Percentiles rank a stretch among this genome's conserved stretches.
phyloP scores from a whole-genome alignment of 768 basidiomycete genomes.

The Trichaptum fuscoviolaceum region DNA sequence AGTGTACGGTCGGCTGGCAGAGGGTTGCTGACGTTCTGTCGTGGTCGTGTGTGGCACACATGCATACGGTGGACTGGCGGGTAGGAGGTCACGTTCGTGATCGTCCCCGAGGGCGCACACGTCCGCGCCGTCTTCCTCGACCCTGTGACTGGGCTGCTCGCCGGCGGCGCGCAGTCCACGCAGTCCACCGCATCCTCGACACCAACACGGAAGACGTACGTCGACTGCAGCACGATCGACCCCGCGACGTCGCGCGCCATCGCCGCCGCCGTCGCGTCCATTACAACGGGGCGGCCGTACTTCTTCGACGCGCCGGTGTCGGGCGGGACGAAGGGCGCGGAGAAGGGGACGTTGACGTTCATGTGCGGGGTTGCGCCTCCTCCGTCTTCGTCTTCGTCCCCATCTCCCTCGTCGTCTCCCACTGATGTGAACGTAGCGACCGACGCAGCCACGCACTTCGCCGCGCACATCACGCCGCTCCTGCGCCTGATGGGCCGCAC shows the following conservation, averaged over 20 bases:
- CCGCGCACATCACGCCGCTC: not conserved
- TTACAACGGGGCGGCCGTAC: too few species aligned
- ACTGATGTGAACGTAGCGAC: too few species aligned
- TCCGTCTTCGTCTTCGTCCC: too few species aligned
- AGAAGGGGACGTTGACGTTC: not conserved
- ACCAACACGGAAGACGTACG: not conserved
- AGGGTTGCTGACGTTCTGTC: too few species aligned
- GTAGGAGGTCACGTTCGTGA: constrained; percentile 9
- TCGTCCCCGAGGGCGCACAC: constrained; percentile 11
- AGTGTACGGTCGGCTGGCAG: not conserved
- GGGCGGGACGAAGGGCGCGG: not conserved
- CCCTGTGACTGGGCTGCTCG: constrained; percentile 10
- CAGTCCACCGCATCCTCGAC: not conserved
- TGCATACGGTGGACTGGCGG: too few species aligned
- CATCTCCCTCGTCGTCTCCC: too few species aligned
- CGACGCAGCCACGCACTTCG: too few species aligned
- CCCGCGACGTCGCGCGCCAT: constrained; percentile 10
- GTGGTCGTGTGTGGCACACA: too few species aligned
- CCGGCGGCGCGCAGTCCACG: constrained; percentile 1
- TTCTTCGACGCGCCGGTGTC: not conserved
- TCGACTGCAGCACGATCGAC: constrained; percentile 12
- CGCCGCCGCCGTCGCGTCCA: constrained; percentile 5
- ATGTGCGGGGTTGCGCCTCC: not conserved
- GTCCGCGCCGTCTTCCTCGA: constrained; percentile 12
- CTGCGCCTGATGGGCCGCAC: not conserved